Evolutionary conservation across 345 rosid genomes (phyloP).

Genomic region (Limnanthes douglasii): DNA sequence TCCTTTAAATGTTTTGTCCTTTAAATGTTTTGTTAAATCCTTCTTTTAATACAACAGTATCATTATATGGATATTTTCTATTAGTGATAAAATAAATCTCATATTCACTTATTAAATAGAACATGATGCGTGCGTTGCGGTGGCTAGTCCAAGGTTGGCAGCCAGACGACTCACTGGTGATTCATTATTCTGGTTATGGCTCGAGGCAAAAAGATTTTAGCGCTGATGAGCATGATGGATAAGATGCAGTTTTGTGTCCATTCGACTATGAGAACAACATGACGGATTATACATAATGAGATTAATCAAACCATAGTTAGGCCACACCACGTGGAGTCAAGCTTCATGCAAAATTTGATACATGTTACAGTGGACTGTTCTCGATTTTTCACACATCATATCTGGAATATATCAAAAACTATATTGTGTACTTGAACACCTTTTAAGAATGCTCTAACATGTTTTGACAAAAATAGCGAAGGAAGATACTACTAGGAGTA

Average conservation of each 20-base stretch:
- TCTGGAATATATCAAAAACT: too few species aligned
- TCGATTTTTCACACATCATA: conserved; percentile 45
- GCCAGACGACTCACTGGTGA: conserved; percentile 66
- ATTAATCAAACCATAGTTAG: conserved; percentile 44
- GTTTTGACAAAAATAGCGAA: conserved; percentile 25
- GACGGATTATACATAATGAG: conserved; percentile 60
- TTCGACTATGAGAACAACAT: conserved; percentile 59
- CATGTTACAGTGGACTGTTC: conserved; percentile 59
- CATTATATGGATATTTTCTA: too few species aligned
- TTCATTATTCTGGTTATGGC: conserved; percentile 82
- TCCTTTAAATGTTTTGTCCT: too few species aligned
- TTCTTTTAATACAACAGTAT: too few species aligned
- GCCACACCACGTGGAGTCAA: conserved; percentile 49
- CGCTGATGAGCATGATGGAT: conserved; percentile 60
- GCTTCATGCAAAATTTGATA: conserved; percentile 61
- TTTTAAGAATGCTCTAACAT: too few species aligned
- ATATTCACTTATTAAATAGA: too few species aligned
- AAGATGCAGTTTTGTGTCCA: conserved; percentile 54
- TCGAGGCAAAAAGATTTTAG: conserved; percentile 27
- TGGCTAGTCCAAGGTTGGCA: conserved; percentile 67
- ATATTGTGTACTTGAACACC: not conserved
- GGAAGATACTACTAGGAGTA: conserved; percentile 55
- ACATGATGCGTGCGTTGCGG: conserved; percentile 43
- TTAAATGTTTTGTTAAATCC: too few species aligned
- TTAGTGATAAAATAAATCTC: too few species aligned